Conservation (phyloP, 2,329 filamentous ascomycete species). For the Trichoderma simmonsii region DNA sequence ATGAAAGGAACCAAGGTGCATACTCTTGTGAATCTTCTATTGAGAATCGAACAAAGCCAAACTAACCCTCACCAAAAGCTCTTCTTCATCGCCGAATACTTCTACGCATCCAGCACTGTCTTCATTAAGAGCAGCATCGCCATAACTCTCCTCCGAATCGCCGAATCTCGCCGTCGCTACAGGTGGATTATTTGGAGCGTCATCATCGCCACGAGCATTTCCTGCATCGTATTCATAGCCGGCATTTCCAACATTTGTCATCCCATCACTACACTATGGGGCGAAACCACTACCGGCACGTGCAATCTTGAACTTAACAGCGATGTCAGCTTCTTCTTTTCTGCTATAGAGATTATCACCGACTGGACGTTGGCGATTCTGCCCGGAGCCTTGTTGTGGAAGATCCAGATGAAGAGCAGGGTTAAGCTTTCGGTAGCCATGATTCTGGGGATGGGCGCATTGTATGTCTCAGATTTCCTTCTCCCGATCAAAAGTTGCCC, state of each 20-base stretch:
- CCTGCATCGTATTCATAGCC: constrained; percentile 8
- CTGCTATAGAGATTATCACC: constrained; percentile 5
- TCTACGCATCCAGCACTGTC: constrained; percentile 10
- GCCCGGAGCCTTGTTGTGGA: constrained; percentile 3
- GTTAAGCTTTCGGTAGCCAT: constrained; percentile 10
- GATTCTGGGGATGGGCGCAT: constrained; percentile 12
- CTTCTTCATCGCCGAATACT: constrained; percentile 13
- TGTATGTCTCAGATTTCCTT: not conserved
- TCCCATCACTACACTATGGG: constrained; percentile 14
- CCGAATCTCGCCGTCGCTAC: constrained; percentile 5
- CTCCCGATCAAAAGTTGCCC: not conserved
- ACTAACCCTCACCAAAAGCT: not conserved
- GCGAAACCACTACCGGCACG: constrained; percentile 2
- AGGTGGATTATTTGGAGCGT: constrained; percentile 10
- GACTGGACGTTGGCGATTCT: constrained; percentile 4
- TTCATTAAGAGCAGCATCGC: constrained; percentile 13
- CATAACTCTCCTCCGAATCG: constrained; percentile 6
- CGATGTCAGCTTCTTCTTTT: constrained; percentile 15
- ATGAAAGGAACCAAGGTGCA: constrained; percentile 11
- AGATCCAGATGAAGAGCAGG: constrained; percentile 7
- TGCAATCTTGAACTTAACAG: constrained; percentile 9
- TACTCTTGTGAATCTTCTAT: not conserved
- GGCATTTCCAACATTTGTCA: constrained; percentile 16
- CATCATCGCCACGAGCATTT: constrained; percentile 6
- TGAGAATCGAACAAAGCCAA: not conserved